Percentiles rank a stretch among this genome's conserved stretches.
These are phyloP conservation scores for Adansonia digitata DNA, from an alignment of 345 rosid genomes.

Conservation along the genomic window DNA sequence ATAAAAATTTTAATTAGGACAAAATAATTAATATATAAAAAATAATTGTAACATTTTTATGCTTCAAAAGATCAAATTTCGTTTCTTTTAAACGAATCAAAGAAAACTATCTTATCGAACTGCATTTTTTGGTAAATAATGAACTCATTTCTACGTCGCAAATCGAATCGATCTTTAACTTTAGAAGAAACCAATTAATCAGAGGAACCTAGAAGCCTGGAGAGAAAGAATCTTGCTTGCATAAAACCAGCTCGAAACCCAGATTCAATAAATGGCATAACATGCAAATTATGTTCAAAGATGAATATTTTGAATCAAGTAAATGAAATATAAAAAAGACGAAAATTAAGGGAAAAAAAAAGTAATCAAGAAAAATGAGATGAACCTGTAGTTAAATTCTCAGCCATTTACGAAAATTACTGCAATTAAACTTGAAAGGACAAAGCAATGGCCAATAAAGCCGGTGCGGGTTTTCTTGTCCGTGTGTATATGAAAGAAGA, in stretches of 20 bases:
- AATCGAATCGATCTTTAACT: too few species aligned
- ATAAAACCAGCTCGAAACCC: slow-evolving; percentile 16
- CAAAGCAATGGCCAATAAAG: slow-evolving; percentile 17
- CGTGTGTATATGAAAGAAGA: slow-evolving; percentile 8
- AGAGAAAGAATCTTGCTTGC: slow-evolving; percentile 8
- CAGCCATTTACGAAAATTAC: slow-evolving; percentile 35
- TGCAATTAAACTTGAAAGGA: slow-evolving; percentile 7
- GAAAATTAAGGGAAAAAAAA: neutral
- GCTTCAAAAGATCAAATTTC: neutral
- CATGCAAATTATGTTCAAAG: neutral
- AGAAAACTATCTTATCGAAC: too few species aligned
- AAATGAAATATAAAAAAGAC: slow-evolving; percentile 1
- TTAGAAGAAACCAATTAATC: neutral
- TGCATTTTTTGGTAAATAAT: too few species aligned
- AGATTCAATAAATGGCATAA: slow-evolving; percentile 3
- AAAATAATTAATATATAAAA: neutral
- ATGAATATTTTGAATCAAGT: slow-evolving; percentile 15
- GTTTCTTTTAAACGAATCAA: too few species aligned
- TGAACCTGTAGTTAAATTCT: slow-evolving; percentile 36
- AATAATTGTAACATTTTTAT: too few species aligned
- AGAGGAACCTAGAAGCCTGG: neutral
- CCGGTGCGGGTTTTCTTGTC: neutral
- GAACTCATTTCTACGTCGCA: too few species aligned
- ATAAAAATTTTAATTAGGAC: neutral
- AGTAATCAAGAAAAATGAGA: slow-evolving; percentile 13